These are phyloP conservation scores for Batkoa obscura DNA, from an alignment of 371 early-diverging fungal species.

Conservation along the genomic window DNA sequence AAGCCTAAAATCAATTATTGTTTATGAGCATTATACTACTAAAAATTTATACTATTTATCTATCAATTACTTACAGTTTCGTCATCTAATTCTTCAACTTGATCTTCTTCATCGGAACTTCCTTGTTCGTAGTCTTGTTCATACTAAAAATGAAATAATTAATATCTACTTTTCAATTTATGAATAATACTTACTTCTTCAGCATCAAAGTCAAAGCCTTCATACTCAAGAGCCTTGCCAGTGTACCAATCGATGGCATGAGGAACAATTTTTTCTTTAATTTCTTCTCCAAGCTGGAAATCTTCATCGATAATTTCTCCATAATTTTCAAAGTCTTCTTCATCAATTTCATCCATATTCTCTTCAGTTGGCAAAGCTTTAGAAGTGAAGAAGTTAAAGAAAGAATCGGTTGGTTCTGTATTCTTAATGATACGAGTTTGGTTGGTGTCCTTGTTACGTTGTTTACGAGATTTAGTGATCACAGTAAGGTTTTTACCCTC, in stretches of 20 bases:
- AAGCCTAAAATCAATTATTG: too few species aligned
- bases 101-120: conserved; percentile 12
- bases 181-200: conserved; percentile 27
- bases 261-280: conserved; percentile 88
- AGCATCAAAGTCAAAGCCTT: conserved; percentile 42
- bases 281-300: conserved; percentile 83
- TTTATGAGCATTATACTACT: too few species aligned
- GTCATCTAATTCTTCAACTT: conserved; percentile 26
- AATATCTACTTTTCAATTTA: conserved; percentile 28
- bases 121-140: conserved; percentile 43
- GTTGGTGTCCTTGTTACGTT: conserved; percentile 92
- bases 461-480: conserved; percentile 84
- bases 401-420: conserved; percentile 78
- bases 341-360: conserved; percentile 26
- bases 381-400: conserved; percentile 88
- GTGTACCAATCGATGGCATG: conserved; percentile 95
- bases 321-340: conserved; percentile 50
- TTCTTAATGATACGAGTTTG: conserved; percentile 93
- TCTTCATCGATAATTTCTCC: conserved; percentile 72
- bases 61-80: conserved; percentile 5
- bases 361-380: conserved; percentile 38
- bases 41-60: too few species aligned
- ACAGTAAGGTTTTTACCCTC: conserved; percentile 82
- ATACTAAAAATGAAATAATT: conserved; percentile 10
- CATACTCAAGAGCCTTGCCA: conserved; percentile 77